Evolutionary conservation across 1,139 yeast species (phyloP).

Genomic region (Debaryomyces subglobosus): DNA sequence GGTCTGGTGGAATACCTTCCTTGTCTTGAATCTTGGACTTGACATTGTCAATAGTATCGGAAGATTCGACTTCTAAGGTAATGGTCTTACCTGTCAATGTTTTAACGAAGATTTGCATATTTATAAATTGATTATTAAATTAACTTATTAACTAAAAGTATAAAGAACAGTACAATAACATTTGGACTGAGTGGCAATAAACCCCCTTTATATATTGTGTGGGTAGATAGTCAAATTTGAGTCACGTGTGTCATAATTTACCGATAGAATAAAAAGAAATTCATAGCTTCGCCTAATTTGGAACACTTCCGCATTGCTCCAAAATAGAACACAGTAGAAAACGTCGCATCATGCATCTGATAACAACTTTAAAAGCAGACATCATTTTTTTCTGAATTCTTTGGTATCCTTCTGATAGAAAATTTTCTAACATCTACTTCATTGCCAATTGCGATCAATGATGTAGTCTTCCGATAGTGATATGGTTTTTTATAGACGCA

Average conservation of each 20-base stretch:
- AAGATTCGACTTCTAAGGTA: conserved; percentile 87
- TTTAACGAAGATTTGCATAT: conserved; percentile 94
- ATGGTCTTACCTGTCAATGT: conserved; percentile 92
- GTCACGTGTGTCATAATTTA: conserved; percentile 1
- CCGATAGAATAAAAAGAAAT: conserved; percentile 5
- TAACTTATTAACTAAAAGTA: conserved; percentile 2
- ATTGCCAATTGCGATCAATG: no score
- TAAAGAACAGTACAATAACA: background rate
- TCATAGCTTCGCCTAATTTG: conserved; percentile 1
- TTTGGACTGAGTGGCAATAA: conserved; percentile 9
- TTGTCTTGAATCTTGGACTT: conserved; percentile 99
- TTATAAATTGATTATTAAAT: conserved; percentile 11
- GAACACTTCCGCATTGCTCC: background rate
- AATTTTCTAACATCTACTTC: no score
- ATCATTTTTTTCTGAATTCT: background rate
- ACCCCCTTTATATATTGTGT: conserved; percentile 8
- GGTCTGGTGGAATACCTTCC: conserved; percentile 99
- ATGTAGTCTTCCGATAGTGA: no score
- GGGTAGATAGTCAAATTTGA: background rate
- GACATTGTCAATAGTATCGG: conserved; percentile 99
- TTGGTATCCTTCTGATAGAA: no score
- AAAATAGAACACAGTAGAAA: background rate
- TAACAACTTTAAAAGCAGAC: background rate
- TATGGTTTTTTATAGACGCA: no score
- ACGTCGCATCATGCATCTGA: conserved; percentile 3